These are phyloP conservation scores for Kodamaea jinghongensis DNA, from an alignment of 805 yeast genomes.

Conservation along the genomic window DNA sequence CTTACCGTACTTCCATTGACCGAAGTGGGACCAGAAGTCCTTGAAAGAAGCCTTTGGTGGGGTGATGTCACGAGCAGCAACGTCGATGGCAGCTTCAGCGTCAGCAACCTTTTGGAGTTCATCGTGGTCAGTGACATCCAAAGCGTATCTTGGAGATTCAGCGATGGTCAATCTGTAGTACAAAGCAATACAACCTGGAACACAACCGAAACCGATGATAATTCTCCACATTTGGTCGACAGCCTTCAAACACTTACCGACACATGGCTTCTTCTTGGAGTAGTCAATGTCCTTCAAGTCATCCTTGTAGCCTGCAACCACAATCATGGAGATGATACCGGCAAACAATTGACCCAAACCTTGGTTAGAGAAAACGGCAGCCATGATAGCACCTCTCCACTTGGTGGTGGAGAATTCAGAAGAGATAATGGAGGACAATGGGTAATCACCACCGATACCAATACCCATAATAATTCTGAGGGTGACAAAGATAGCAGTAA, in stretches of 20 bases:
- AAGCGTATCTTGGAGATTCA: slow-evolving; percentile 88
- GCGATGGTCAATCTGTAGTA: slow-evolving; percentile 93
- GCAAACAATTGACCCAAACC: slow-evolving; percentile 94
- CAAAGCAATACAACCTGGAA: slow-evolving; percentile 80
- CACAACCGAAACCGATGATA: slow-evolving; percentile 82
- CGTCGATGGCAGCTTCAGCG: slow-evolving; percentile 43
- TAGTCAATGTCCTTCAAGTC: slow-evolving; percentile 50
- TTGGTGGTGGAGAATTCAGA: slow-evolving; percentile 91
- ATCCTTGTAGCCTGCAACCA: slow-evolving; percentile 74
- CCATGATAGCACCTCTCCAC: slow-evolving; percentile 98
- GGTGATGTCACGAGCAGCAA: slow-evolving; percentile 34
- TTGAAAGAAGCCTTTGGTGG: slow-evolving; percentile 81
- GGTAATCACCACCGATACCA: slow-evolving; percentile 98
- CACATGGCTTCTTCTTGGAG: slow-evolving; percentile 54
- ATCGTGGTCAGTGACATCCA: slow-evolving; percentile 66
- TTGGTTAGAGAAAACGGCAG: slow-evolving; percentile 94
- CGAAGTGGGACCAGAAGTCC: slow-evolving; percentile 72
- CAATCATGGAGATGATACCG: slow-evolving; percentile 76
- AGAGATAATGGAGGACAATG: slow-evolving; percentile 88
- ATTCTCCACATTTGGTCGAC: slow-evolving; percentile 96
- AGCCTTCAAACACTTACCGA: slow-evolving; percentile 64
- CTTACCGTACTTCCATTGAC: slow-evolving; percentile 85
- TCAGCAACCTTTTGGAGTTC: slow-evolving; percentile 54
- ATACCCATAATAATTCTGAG: slow-evolving; percentile 89
- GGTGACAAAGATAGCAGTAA: slow-evolving; percentile 70